Evolutionary conservation across 2,329 filamentous ascomycete species (phyloP), one percentile per base, ranked within the genome.

Genomic region (Scedosporium aurantiacum): DNA sequence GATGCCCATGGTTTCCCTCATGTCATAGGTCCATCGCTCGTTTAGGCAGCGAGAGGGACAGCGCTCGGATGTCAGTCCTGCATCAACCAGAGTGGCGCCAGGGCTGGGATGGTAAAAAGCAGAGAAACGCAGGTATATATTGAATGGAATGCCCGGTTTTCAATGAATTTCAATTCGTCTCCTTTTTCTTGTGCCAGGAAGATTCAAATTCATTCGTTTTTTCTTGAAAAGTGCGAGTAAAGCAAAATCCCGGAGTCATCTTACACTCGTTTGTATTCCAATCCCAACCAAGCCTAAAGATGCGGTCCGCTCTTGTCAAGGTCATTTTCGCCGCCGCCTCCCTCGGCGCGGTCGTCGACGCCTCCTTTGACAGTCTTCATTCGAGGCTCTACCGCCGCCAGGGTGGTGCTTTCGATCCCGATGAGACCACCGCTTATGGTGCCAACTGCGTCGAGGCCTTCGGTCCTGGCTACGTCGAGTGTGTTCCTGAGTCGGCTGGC

Each of bases 351-450:
- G 25, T 21, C 21, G 41, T 52, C 1, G 16, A 32, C 16, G 25
- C 23, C 8, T 32, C 43, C 23, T 21, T 18, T 43, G 14, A 16
- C 58, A 8, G 25, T n/a, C 16, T 50, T 21, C 18, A 28, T 7
- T 3, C 23, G 12, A 12, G 25, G 12, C 14, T 60, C 16, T 32
- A 21, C 25, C 58, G 58, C 25, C 58, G 58, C 5, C 58, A 58
- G 57, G 43, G 43, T 21, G n/a, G 23, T 7, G 58, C 58, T 21
- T 60, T 60, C 25, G 58, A 60, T 18, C 58, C 58, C 23, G 58
- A 52, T 6, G 58, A 60, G 43, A 23, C 16, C 10, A 52, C 25
- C 7, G 16, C 47, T 43, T 14, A 23, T 6, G 58, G 25, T 32
- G 41, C 45, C 21, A 10, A 23, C 8, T 60, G 58, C 40, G 28